Evolutionary conservation across 176 grass and related monocot genomes (phyloP), one percentile per base, ranked within the genome.

Genomic region (Paspalum vaginatum): DNA sequence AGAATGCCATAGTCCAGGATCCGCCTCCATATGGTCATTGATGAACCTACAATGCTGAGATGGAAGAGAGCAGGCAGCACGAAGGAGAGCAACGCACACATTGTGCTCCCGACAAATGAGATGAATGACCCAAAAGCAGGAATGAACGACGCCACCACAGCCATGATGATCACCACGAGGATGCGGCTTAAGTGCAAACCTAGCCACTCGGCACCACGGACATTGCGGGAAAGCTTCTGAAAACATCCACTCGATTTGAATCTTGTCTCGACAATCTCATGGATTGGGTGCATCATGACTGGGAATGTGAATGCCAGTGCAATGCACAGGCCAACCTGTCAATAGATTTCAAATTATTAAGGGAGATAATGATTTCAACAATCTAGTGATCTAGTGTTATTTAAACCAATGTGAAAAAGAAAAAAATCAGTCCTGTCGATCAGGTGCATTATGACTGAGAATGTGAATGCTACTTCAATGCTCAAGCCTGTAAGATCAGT

Each of bases 251-350:
- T 94, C 39, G 87, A 93, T 82, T 48, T 77, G 60, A 94, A 64
- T 67, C 86, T 94, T 39, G 77, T 68, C 70, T 98, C 92, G 0
- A 92, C 43, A 6, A 98, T 98, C 65, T 98, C 92, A 11, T 98
- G 92, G 61, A 98, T 87, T 1, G 95, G 95, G 25, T 98, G 95
- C 89, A 94, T 92, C 95, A 98, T 94, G 8, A 92, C 88, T 7
- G 90, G 95, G 55, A 98, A 98, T 20, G 95, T 94, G 86, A 98
- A 91, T 55, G 88, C 72, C 50, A 98, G 88, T 54, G 90, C 95
- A 45, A 93, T 83, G 58, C 89, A 98, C 8, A 98, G 86, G n/a
- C 95, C 95, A 76, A 90, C 77, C 95, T 98, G 90, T 63, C 76
- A 67, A 86, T 32, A 68, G 9, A 85, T 25, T 14, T 40, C 2